Evolutionary conservation across 192 early-diverging fungal species (phyloP).

Genomic region (Jimgerdemannia flammicorona): DNA sequence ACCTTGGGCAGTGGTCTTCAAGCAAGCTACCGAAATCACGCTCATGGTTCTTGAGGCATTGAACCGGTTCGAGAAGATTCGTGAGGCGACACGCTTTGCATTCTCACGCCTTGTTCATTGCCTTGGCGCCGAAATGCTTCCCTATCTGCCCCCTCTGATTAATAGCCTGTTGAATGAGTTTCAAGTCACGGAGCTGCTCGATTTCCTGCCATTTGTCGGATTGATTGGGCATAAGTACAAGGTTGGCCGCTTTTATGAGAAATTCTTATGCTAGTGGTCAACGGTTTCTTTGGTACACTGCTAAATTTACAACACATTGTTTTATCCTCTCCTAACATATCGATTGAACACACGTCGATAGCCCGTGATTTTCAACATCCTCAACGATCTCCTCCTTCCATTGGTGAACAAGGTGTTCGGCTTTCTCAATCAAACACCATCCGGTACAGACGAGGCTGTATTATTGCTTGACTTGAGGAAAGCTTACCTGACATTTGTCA

Average conservation of each 20-base stretch:
- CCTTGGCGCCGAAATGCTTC: conserved; percentile 78
- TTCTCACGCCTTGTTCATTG: conserved; percentile 86
- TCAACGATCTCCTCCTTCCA: conserved; percentile 76
- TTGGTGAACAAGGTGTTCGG: conserved; percentile 79
- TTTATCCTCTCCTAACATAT: not conserved
- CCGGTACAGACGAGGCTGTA: conserved; percentile 85
- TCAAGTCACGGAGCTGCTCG: conserved; percentile 72
- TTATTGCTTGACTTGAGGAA: conserved; percentile 74
- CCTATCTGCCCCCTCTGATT: conserved; percentile 75
- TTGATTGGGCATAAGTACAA: conserved; percentile 91
- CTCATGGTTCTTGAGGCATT: conserved; percentile 65
- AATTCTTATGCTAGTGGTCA: not conserved
- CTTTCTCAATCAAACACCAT: conserved; percentile 77
- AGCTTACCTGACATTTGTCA: conserved; percentile 78
- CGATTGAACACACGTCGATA: conserved; percentile 13
- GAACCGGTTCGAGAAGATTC: conserved; percentile 58
- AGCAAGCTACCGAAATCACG: conserved; percentile 76
- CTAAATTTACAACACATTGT: not conserved
- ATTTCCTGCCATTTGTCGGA: conserved; percentile 83
- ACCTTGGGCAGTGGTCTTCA: conserved; percentile 67
- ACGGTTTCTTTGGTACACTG: conserved; percentile 9
- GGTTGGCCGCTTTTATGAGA: conserved; percentile 40
- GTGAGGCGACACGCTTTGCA: conserved; percentile 68
- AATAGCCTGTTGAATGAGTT: conserved; percentile 73
- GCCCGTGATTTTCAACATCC: conserved; percentile 58